Evolutionary conservation across 2,329 filamentous ascomycete species (phyloP), one percentile per base, ranked within the genome.

Genomic region (Alternaria sp.): DNA sequence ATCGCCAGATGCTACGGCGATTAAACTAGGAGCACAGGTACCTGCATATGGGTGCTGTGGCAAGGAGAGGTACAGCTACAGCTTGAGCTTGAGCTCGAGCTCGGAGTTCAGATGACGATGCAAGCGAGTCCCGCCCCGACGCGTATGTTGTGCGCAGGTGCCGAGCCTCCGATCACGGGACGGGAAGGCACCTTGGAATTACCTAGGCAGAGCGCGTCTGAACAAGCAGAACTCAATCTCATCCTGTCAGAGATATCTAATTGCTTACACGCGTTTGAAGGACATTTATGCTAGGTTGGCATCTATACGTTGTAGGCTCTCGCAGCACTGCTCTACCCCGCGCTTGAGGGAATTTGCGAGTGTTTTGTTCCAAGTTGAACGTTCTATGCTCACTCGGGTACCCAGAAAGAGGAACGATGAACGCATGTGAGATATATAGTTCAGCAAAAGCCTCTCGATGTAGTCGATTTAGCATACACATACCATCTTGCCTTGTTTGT

Each of bases 281-380:
- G 30, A n/a, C 36, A n/a, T 19, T 40, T 1, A 40, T 40, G 15
- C 7, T 30, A 17, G 19, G 21, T 17, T 23, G 12, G 2, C 21
- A 32, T n/a, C 19, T 30, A n/a, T 36, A 32, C 19, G 19, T 40
- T 25, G 19, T 23, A 13, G 28, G 10, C 17, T 51, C 28, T 23
- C 21, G 49, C 49, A 32, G 11, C 12, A 36, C 28, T 51, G 49
- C 2, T 40, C 49, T 62, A 59, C 60, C 56, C 60, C 60, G 66
- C 66, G 50, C 47, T 49, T 73, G 70, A 73, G 69, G 45, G 52
- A 69, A 60, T 71, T 71, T 71, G 70, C 65, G 67, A 66, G 57
- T 62, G 30, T 71, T 70, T 61, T 36, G 25, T 36, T 36, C 59
- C 25, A 28, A 6, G 43, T 57, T 45, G 36, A 40, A 40, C 5